Evolutionary conservation across 805 yeast species (phyloP).

Genomic region (Monosporozyma solicola): DNA sequence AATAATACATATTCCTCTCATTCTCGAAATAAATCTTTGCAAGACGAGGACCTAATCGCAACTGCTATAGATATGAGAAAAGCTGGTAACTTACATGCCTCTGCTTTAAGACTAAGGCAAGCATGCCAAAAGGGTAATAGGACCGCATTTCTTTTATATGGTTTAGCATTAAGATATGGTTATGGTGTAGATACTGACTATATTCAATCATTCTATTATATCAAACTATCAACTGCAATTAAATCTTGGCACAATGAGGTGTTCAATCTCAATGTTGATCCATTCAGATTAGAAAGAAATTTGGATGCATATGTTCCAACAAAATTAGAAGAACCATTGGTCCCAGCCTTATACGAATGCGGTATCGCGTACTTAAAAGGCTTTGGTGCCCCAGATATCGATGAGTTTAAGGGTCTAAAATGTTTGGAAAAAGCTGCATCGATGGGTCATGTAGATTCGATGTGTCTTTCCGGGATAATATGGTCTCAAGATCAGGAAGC

Average conservation of each 20-base stretch:
- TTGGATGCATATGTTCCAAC: constrained; percentile 23
- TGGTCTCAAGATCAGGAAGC: constrained; percentile 51
- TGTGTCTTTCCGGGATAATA: constrained; percentile 59
- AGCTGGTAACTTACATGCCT: constrained; percentile 54
- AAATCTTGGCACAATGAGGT: constrained; percentile 20
- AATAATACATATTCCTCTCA: background rate
- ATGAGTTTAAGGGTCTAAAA: constrained; percentile 48
- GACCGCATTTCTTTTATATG: constrained; percentile 63
- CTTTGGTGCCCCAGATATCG: constrained; percentile 39
- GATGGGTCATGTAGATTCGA: constrained; percentile 58
- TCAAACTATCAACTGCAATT: constrained; percentile 44
- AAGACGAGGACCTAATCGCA: constrained; percentile 1
- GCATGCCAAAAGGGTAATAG: constrained; percentile 55
- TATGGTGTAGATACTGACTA: constrained; percentile 57
- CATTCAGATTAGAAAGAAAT: constrained; percentile 26
- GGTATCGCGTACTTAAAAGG: constrained; percentile 51
- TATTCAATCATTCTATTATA: constrained; percentile 48
- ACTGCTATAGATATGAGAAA: constrained; percentile 42
- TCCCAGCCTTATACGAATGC: constrained; percentile 50
- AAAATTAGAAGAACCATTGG: constrained; percentile 35
- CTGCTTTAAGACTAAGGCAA: constrained; percentile 55
- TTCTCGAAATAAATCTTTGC: background rate
- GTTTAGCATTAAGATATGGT: constrained; percentile 57
- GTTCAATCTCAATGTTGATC: constrained; percentile 24
- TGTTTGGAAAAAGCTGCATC: constrained; percentile 57